These are phyloP conservation scores for Trametes maxima DNA, from an alignment of 768 basidiomycete species.

Conservation along the genomic window DNA sequence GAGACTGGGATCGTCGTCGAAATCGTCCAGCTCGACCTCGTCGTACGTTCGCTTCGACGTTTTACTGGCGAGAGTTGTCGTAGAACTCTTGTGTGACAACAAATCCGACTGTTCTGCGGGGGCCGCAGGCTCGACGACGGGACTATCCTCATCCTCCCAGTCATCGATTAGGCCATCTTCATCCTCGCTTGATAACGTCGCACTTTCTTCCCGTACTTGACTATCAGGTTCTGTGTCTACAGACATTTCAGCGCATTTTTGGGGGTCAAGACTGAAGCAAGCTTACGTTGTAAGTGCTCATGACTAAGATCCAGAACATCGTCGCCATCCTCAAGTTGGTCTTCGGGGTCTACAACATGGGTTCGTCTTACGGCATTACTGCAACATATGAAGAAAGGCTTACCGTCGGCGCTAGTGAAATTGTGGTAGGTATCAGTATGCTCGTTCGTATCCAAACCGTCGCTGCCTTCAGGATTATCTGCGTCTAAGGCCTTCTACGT, in stretches of 20 bases:
- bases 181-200: slow-evolving; percentile 1
- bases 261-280: not conserved
- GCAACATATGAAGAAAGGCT: not conserved
- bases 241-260: not conserved
- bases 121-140: not conserved
- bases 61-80: slow-evolving; percentile 16
- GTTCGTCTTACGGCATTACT: not conserved
- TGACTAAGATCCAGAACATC: not conserved
- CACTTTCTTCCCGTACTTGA: not conserved
- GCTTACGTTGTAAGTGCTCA: not conserved
- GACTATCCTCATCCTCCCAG: slow-evolving; percentile 9
- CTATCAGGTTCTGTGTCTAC: not conserved
- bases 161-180: slow-evolving; percentile 15
- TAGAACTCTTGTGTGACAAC: slow-evolving; percentile 22
- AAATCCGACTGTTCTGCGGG: not conserved
- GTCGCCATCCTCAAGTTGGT: not conserved
- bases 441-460: slow-evolving; percentile 1
- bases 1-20: slow-evolving; percentile 14
- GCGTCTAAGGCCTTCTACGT: not conserved
- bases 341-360: not conserved
- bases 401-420: slow-evolving; percentile 2
- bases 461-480: not conserved
- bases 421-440: not conserved
- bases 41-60: slow-evolving; percentile 25
- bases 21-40: slow-evolving; percentile 22